Evolutionary conservation across 306 rosid genomes (phyloP).

Genomic region (Carpinus viminea): DNA sequence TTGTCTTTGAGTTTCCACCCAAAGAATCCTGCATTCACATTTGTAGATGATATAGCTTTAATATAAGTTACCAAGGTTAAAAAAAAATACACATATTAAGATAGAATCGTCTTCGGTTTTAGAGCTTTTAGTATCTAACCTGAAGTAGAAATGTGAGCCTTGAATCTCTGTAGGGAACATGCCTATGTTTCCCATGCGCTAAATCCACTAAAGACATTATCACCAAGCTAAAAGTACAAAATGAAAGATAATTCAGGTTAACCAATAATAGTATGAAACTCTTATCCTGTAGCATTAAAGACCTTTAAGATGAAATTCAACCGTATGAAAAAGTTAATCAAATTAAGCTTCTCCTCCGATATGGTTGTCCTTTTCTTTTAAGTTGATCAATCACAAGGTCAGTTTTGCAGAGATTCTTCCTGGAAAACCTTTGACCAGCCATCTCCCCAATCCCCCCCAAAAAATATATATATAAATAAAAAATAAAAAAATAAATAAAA

Average conservation of each 20-base stretch:
- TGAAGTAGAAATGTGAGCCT: slow-evolving; percentile 98
- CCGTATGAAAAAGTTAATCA: background rate
- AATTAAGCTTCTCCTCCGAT: background rate
- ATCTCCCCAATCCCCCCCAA: background rate
- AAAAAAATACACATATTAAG: background rate
- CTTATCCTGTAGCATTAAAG: slow-evolving; percentile 1
- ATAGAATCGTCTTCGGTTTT: slow-evolving; percentile 7
- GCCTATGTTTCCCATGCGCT: slow-evolving; percentile 94
- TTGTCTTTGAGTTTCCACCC: slow-evolving; percentile 97
- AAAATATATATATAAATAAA: background rate
- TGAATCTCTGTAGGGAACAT: slow-evolving; percentile 96
- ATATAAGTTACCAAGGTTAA: slow-evolving; percentile 20
- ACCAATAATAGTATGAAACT: slow-evolving; percentile 16
- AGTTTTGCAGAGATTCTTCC: background rate
- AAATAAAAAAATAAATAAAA: background rate
- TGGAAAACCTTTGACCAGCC: background rate
- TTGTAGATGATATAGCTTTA: slow-evolving; percentile 19
- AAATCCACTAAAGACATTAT: slow-evolving; percentile 93
- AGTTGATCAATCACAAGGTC: background rate
- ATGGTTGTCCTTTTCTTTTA: background rate
- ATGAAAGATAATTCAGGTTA: slow-evolving; percentile 32
- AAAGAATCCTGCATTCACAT: slow-evolving; percentile 81
- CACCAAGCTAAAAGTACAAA: slow-evolving; percentile 69
- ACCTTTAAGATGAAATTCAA: background rate
- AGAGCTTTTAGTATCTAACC: slow-evolving; percentile 51